Evolutionary conservation across 176 grass and related monocot genomes (phyloP).

Genomic region (Triticum monococcum): DNA sequence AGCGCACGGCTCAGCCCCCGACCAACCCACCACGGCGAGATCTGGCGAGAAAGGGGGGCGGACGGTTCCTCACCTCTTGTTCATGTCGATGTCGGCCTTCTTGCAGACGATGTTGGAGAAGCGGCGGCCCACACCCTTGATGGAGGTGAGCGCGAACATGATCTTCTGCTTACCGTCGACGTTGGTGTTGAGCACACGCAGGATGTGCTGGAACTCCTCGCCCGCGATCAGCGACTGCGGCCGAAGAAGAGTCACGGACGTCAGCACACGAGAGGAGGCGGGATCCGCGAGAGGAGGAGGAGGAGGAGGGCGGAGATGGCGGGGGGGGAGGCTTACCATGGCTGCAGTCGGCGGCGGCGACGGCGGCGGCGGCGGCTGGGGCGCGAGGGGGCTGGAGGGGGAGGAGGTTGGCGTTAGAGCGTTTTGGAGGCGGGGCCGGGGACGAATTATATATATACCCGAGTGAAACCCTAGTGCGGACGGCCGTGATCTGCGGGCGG

Average conservation of each 20-base stretch:
- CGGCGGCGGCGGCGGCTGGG: not conserved
- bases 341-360: conserved; percentile 2
- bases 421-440: not conserved
- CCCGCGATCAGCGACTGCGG: conserved; percentile 64
- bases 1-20: not conserved
- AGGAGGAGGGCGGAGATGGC: not conserved
- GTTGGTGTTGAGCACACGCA: conserved; percentile 94
- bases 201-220: conserved; percentile 95
- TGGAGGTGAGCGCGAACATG: conserved; percentile 87
- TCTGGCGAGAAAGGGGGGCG: not conserved
- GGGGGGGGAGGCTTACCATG: conserved; percentile 17
- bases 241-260: not conserved
- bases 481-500: conserved; percentile 16
- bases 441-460: not conserved
- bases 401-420: not conserved
- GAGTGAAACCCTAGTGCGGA: conserved; percentile 43
- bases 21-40: not conserved
- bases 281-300: not conserved
- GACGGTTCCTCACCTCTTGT: conserved; percentile 46
- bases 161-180: conserved; percentile 98
- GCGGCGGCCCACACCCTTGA: conserved; percentile 87
- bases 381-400: not conserved
- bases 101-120: conserved; percentile 96
- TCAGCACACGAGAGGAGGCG: not conserved
- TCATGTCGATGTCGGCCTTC: conserved; percentile 98